phyloP scores from a whole-genome alignment of 257 asterid species.

The Nicotiana undulata region DNA sequence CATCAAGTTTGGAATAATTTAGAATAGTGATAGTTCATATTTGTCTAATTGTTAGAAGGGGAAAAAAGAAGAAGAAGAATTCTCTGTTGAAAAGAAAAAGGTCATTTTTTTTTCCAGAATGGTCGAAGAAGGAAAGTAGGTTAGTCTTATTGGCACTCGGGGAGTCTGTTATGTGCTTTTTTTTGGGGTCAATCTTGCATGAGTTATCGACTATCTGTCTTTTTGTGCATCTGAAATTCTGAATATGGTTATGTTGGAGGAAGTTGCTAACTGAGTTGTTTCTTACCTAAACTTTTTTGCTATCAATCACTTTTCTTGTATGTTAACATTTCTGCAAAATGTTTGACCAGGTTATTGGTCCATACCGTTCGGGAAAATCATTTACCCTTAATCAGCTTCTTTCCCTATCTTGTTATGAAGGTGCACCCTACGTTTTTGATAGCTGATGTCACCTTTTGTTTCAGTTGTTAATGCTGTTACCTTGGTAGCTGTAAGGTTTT shows the following conservation, averaged over 20 bases:
- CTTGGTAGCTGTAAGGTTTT: conserved; percentile 1
- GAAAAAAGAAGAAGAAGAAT: background rate
- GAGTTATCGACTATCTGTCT: background rate
- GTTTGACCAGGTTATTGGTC: conserved; percentile 80
- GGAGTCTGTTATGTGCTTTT: background rate
- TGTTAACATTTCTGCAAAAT: background rate
- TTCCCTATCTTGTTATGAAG: conserved; percentile 92
- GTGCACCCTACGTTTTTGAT: conserved; percentile 28
- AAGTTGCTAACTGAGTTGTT: background rate
- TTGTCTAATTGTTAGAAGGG: background rate
- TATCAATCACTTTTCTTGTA: background rate
- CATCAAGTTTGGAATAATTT: background rate
- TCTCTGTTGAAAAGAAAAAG: background rate
- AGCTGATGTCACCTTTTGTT: background rate
- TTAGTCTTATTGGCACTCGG: background rate
- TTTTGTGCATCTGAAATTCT: background rate
- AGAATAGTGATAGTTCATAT: background rate
- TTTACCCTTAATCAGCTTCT: conserved; percentile 95
- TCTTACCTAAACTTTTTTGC: background rate
- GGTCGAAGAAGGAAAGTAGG: background rate
- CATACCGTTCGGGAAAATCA: conserved; percentile 98
- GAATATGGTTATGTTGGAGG: conserved; percentile 1
- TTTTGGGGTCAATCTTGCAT: background rate
- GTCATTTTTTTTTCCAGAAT: background rate
- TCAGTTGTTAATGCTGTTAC: background rate